These are phyloP conservation scores for Gaeumannomyces sp. DNA, from an alignment of 2,329 filamentous ascomycete genomes.

Conservation along the genomic window DNA sequence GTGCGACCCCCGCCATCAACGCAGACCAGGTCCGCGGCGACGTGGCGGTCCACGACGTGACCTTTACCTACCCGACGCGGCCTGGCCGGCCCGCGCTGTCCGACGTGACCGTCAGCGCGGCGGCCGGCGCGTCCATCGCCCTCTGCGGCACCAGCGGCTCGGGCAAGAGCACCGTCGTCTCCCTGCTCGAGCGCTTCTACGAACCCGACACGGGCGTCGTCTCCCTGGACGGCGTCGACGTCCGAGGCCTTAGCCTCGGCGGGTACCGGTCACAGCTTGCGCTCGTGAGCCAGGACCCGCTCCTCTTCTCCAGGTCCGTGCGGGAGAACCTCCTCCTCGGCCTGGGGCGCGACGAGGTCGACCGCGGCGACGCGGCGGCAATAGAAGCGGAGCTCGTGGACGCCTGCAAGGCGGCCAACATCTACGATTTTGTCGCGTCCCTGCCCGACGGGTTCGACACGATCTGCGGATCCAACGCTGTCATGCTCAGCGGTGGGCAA, in stretches of 20 bases:
- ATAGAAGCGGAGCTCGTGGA: conserved; percentile 2
- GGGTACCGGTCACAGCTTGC: background rate
- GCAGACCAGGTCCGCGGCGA: too few relatives aligned
- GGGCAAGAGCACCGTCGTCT: conserved; percentile 56
- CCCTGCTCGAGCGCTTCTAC: conserved; percentile 41
- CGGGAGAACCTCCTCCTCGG: background rate
- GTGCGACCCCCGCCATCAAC: too few relatives aligned
- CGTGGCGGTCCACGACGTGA: background rate
- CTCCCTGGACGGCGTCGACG: conserved; percentile 22
- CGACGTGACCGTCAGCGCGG: background rate
- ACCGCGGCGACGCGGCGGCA: background rate
- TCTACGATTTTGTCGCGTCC: conserved; percentile 64
- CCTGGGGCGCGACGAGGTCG: background rate
- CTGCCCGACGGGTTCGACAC: conserved; percentile 57
- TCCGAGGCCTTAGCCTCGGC: background rate
- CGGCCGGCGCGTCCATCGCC: background rate
- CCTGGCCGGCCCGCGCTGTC: background rate
- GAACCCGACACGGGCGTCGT: conserved; percentile 39
- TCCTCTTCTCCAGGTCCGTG: background rate
- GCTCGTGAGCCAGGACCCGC: background rate
- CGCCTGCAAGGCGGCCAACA: conserved; percentile 79
- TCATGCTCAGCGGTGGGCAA: conserved; percentile 81
- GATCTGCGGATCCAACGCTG: too few relatives aligned
- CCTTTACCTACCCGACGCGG: background rate
- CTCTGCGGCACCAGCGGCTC: conserved; percentile 45